Conservation (phyloP, 2,329 filamentous ascomycete genomes). For the Huntiella decipiens region DNA sequence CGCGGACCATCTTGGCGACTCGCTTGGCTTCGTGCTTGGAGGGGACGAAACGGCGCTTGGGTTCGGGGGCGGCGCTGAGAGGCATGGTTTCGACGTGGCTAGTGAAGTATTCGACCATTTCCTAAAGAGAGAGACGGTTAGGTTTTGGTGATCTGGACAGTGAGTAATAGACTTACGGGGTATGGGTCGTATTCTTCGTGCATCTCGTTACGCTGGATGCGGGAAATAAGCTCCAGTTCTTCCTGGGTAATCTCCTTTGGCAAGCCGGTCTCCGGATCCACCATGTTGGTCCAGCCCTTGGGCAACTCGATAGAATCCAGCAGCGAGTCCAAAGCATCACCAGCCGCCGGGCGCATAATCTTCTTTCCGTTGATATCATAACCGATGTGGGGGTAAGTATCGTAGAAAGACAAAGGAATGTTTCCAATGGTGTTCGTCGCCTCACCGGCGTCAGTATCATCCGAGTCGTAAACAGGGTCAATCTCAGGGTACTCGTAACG, state of each 20-base stretch:
- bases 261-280: constrained; percentile 84
- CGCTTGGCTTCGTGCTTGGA: constrained; percentile 95
- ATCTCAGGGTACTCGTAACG: constrained; percentile 90
- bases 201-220: constrained; percentile 74
- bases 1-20: constrained; percentile 91
- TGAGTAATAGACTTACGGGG: constrained; percentile 34
- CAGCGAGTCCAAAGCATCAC: constrained; percentile 79
- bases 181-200: constrained; percentile 87
- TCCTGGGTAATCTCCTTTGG: constrained; percentile 72
- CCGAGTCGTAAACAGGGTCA: constrained; percentile 85
- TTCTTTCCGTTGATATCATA: constrained; percentile 98
- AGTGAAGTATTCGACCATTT: constrained; percentile 87
- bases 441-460: constrained; percentile 70
- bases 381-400: constrained; percentile 92
- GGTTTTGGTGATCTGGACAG: not conserved
- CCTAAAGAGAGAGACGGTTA: constrained; percentile 22
- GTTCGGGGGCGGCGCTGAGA: constrained; percentile 80
- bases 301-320: constrained; percentile 93
- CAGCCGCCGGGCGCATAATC: constrained; percentile 87
- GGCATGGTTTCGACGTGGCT: constrained; percentile 86
- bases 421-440: constrained; percentile 83
- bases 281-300: constrained; percentile 91
- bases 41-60: constrained; percentile 84
- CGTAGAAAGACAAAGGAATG: constrained; percentile 88
- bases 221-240: constrained; percentile 72